Conservation (phyloP, 2,329 filamentous ascomycete genomes). For the Harringtonia aguacate region DNA sequence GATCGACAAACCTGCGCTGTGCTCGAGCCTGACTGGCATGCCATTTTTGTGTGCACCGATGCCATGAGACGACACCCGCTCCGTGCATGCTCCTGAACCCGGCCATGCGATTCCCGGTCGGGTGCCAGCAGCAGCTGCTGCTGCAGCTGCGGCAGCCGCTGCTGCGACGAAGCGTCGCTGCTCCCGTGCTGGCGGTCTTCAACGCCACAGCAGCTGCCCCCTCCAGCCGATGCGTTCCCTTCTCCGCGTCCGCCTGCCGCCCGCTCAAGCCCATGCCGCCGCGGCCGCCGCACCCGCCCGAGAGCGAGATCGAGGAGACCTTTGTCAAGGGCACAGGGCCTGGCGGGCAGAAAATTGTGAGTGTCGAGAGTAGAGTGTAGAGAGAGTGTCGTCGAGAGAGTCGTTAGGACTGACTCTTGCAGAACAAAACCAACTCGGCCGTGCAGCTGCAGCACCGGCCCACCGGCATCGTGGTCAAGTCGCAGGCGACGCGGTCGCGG, state of each 20-base stretch:
- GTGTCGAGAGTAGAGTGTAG: too few relatives aligned
- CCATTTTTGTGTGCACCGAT: too few relatives aligned
- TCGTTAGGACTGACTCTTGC: background rate
- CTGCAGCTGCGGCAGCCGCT: background rate
- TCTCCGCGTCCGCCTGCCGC: background rate
- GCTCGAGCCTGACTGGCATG: too few relatives aligned
- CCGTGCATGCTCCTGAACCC: too few relatives aligned
- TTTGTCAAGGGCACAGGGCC: conserved; percentile 90
- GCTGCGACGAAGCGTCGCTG: background rate
- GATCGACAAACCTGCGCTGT: too few relatives aligned
- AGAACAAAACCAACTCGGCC: conserved; percentile 95
- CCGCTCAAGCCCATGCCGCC: conserved; percentile 58
- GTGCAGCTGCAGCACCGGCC: conserved; percentile 87
- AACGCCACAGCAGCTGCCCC: background rate
- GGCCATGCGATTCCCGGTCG: too few relatives aligned
- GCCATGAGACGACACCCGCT: too few relatives aligned
- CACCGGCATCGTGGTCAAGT: conserved; percentile 89
- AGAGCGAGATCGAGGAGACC: conserved; percentile 69
- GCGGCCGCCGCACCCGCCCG: conserved; percentile 59
- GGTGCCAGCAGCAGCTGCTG: background rate
- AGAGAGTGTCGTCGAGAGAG: too few relatives aligned
- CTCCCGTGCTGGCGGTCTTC: background rate
- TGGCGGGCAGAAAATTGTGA: conserved; percentile 88
- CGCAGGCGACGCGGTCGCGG: conserved; percentile 79
- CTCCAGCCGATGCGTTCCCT: too few relatives aligned